A percentile compares a stretch with the other conserved stretches of the same genome.
phyloP scores from a whole-genome alignment of 495 filamentous ascomycete genomes.

The Chaetomium cochliodes region DNA sequence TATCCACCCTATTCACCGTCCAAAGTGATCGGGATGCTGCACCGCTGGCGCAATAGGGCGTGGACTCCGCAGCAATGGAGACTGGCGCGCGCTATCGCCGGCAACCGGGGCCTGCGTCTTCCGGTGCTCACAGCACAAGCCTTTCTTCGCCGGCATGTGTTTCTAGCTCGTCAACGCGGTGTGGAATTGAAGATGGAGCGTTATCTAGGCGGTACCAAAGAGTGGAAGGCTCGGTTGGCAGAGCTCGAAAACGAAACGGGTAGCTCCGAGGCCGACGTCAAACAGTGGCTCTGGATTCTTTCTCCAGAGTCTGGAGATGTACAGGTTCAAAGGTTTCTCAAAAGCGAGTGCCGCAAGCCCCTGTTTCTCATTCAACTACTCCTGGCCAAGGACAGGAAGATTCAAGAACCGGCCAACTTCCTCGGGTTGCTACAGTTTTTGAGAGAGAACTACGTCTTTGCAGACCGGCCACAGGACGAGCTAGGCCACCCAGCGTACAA shows the following conservation, averaged over 20 bases:
- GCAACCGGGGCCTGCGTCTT: constrained; percentile 30
- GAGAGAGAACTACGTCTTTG: constrained; percentile 32
- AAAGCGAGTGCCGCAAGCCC: constrained; percentile 38
- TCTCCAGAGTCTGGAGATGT: constrained; percentile 36
- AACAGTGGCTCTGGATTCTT: constrained; percentile 47
- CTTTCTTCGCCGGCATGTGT: constrained; percentile 33
- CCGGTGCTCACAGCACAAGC: constrained; percentile 36
- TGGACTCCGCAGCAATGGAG: constrained; percentile 18
- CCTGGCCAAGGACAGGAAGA: constrained; percentile 33
- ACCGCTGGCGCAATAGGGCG: constrained; percentile 10
- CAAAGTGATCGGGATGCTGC: constrained; percentile 21
- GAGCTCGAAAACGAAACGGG: constrained; percentile 29
- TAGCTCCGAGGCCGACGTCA: constrained; percentile 31
- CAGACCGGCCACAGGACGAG: constrained; percentile 22
- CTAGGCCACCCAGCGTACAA: constrained; percentile 1
- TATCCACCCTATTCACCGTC: constrained; percentile 23
- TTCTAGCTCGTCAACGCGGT: constrained; percentile 14
- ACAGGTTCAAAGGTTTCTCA: constrained; percentile 38
- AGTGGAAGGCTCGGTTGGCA: constrained; percentile 35
- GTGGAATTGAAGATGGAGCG: constrained; percentile 14
- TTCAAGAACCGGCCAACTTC: constrained; percentile 33
- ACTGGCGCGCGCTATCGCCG: constrained; percentile 25
- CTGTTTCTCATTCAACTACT: constrained; percentile 41
- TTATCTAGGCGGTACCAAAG: constrained; percentile 25
- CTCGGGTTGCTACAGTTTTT: constrained; percentile 37